Percentiles rank a stretch among this genome's conserved stretches.
These are phyloP conservation scores for Kodamaea kaohsiungensis DNA, from an alignment of 805 yeast species.

Conservation along the genomic window DNA sequence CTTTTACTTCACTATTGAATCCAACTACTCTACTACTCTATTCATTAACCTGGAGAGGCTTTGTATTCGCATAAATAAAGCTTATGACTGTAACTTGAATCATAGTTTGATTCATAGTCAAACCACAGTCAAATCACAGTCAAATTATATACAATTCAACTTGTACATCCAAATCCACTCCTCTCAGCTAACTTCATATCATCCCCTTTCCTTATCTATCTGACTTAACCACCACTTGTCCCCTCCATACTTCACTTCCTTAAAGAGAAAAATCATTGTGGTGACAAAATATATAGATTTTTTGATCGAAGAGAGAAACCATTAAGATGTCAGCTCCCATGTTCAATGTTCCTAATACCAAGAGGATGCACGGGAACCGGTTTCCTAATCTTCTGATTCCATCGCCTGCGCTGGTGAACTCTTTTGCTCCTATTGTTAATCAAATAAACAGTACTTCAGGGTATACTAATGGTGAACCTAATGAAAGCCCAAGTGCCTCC, in stretches of 20 bases:
- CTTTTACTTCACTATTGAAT: too few relatives aligned
- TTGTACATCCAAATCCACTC: too few relatives aligned
- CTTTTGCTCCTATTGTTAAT: neutral
- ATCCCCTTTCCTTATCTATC: neutral
- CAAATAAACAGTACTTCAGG: neutral
- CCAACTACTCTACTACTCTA: too few relatives aligned
- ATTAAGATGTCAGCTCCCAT: conserved; percentile 25
- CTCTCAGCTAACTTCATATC: too few relatives aligned
- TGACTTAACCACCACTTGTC: neutral
- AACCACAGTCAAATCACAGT: too few relatives aligned
- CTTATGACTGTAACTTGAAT: too few relatives aligned
- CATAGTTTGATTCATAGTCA: too few relatives aligned
- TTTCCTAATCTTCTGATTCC: conserved; percentile 33
- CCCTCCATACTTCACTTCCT: neutral
- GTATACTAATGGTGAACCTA: neutral
- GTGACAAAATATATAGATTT: neutral
- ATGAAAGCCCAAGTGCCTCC: neutral
- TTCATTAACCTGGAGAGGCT: too few relatives aligned
- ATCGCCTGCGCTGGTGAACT: conserved; percentile 20
- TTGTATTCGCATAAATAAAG: too few relatives aligned
- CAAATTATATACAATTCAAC: too few relatives aligned
- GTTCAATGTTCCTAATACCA: conserved; percentile 37
- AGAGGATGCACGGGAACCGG: conserved; percentile 20
- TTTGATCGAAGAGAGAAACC: neutral
- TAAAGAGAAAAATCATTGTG: neutral